A percentile compares a stretch with the other conserved stretches of the same genome.
Conservation (phyloP, 75 land plant species). For the Chamaecyparis obtusa region DNA sequence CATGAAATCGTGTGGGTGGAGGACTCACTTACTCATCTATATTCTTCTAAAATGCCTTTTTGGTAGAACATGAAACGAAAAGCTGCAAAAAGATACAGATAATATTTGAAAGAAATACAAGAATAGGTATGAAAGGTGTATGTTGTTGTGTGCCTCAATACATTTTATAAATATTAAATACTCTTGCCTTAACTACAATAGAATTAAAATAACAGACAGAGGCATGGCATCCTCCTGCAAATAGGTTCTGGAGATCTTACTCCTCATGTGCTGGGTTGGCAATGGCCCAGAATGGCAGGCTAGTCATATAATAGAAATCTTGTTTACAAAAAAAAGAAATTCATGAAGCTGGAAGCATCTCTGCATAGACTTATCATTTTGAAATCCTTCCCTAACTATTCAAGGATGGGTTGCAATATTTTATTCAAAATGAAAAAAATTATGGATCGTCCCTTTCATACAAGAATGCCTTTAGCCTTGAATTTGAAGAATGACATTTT, state of each 20-base stretch:
- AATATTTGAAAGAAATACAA: background rate
- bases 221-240: too few relatives aligned
- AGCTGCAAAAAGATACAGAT: background rate
- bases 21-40: background rate
- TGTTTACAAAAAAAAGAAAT: background rate
- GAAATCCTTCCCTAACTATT: background rate
- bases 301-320: background rate
- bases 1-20: too few relatives aligned
- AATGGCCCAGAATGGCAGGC: background rate
- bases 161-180: background rate
- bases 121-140: background rate
- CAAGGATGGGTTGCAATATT: background rate
- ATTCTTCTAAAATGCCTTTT: background rate
- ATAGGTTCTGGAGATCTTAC: too few relatives aligned
- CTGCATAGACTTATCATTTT: background rate
- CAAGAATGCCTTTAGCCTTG: too few relatives aligned
- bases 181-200: background rate
- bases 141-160: background rate
- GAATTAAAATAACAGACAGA: background rate
- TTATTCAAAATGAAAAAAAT: background rate
- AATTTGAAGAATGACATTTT: too few relatives aligned
- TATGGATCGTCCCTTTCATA: too few relatives aligned
- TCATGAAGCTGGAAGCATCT: background rate
- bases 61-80: background rate
- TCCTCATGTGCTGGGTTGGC: background rate